Conservation (phyloP, 306 rosid genomes). For the Glycyrrhiza uralensis region DNA sequence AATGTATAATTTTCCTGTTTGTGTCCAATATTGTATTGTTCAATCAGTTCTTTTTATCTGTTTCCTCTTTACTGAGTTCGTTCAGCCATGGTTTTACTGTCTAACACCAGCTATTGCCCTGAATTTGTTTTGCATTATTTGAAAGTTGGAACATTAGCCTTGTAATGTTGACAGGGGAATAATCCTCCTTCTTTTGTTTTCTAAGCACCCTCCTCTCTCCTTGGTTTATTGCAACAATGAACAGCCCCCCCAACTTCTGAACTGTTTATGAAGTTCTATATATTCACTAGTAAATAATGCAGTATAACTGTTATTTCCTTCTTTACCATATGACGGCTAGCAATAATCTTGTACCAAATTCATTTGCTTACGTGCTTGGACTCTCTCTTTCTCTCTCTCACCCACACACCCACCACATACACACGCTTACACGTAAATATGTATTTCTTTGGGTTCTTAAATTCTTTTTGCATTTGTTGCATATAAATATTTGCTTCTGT, state of each 20-base stretch:
- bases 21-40: not conserved
- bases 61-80: not conserved
- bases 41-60: not conserved
- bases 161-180: too few relatives aligned
- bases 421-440: not conserved
- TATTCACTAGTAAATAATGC: not conserved
- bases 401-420: not conserved
- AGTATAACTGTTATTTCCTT: not conserved
- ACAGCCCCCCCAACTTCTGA: not conserved
- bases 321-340: not conserved
- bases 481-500: not conserved
- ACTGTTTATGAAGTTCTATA: not conserved
- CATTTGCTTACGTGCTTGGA: not conserved
- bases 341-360: not conserved
- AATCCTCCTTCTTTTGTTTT: too few relatives aligned
- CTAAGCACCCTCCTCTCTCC: too few relatives aligned
- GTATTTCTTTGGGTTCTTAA: not conserved
- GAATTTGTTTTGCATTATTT: not conserved
- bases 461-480: not conserved
- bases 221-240: too few relatives aligned
- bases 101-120: too few relatives aligned
- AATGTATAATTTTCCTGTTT: slow-evolving; percentile 1
- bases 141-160: not conserved
- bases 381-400: not conserved
- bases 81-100: too few relatives aligned